Evolutionary conservation across 768 basidiomycete species (phyloP).

Genomic region (Leccinum obscurum): DNA sequence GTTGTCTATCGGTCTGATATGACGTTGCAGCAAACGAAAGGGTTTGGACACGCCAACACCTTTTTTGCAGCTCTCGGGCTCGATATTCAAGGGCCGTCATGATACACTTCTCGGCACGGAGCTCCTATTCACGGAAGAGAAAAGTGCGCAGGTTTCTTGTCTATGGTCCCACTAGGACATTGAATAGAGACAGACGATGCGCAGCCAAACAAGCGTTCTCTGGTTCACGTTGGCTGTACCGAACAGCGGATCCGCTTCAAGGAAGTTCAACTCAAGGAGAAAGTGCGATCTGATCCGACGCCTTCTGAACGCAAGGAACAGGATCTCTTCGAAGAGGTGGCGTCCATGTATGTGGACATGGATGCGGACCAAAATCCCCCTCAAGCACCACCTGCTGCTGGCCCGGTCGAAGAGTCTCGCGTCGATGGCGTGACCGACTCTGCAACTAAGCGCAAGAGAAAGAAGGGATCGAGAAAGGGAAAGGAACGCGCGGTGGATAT

Average conservation of each 20-base stretch:
- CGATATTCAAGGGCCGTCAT: constrained; percentile 69
- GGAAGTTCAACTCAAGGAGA: constrained; percentile 57
- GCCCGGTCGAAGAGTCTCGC: constrained; percentile 1
- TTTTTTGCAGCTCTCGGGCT: constrained; percentile 74
- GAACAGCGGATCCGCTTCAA: constrained; percentile 72
- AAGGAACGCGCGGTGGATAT: constrained; percentile 28
- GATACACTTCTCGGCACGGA: constrained; percentile 72
- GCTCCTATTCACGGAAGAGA: constrained; percentile 69
- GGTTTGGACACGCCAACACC: constrained; percentile 78
- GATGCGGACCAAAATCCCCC: constrained; percentile 2
- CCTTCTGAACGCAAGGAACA: constrained; percentile 5
- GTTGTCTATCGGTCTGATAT: neutral
- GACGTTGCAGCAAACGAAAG: constrained; percentile 34
- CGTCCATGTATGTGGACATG: constrained; percentile 19
- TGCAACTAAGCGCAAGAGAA: constrained; percentile 14
- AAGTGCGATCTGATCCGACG: constrained; percentile 34
- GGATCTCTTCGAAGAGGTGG: constrained; percentile 22
- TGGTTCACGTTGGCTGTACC: constrained; percentile 42
- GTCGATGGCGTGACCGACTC: constrained; percentile 1
- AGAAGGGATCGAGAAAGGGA: constrained; percentile 22
- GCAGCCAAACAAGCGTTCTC: constrained; percentile 53
- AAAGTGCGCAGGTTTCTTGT: constrained; percentile 40
- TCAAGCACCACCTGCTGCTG: neutral
- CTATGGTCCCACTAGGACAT: neutral
- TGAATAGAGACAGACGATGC: constrained; percentile 50